phyloP scores from a whole-genome alignment of 768 basidiomycete species.

The Russula sp. region DNA sequence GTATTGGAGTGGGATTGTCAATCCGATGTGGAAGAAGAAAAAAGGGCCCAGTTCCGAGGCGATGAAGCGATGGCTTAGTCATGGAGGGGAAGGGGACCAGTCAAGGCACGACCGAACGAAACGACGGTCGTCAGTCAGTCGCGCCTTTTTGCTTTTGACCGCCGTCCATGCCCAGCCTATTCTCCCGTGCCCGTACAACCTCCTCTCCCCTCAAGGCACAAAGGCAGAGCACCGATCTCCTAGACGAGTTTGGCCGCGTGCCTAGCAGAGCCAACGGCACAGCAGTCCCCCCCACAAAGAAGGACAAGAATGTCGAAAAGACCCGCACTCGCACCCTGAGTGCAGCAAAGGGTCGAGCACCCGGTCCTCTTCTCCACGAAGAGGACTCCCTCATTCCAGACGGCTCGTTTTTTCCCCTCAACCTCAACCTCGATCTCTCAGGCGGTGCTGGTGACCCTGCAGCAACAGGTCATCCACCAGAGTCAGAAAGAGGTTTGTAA shows the following conservation, averaged over 20 bases:
- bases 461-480: conserved; percentile 18
- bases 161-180: conserved; percentile 65
- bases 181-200: conserved; percentile 64
- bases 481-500: conserved; percentile 27
- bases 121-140: conserved; percentile 8
- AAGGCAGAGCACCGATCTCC: conserved; percentile 35
- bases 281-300: conserved; percentile 28
- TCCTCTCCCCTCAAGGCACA: conserved; percentile 44
- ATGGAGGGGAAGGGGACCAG: no score
- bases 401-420: conserved; percentile 39
- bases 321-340: conserved; percentile 45
- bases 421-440: conserved; percentile 36
- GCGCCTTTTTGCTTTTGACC: conserved; percentile 7
- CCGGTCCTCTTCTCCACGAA: conserved; percentile 40
- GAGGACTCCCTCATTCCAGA: conserved; percentile 37
- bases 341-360: conserved; percentile 37
- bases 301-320: conserved; percentile 47
- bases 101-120: background rate
- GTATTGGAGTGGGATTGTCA: no score
- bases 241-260: conserved; percentile 68
- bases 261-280: conserved; percentile 42
- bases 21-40: no score
- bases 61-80: background rate
- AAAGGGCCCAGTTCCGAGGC: no score
- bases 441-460: conserved; percentile 29